Conservation (phyloP, 129 eudicot species). For the Glebionis coronaria region DNA sequence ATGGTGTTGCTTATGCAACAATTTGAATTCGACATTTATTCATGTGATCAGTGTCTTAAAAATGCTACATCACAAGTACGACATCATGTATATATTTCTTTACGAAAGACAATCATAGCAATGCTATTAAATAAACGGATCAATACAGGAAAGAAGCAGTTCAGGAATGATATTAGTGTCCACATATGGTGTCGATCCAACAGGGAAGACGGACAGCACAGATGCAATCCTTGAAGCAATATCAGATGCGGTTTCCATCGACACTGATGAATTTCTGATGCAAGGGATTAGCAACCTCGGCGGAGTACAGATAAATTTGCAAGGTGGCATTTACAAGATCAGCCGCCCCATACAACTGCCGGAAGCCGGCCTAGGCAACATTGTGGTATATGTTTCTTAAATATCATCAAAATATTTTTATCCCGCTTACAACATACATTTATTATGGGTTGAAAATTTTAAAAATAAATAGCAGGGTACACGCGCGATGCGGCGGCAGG, state of each 20-base stretch:
- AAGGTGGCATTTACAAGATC: conserved; percentile 75
- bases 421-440: neutral
- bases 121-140: neutral
- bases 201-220: conserved; percentile 71
- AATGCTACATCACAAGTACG: neutral
- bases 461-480: too few relatives aligned
- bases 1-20: too few relatives aligned
- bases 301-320: conserved; percentile 59
- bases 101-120: neutral
- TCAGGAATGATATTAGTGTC: conserved; percentile 58
- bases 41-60: too few relatives aligned
- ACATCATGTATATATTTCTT: neutral
- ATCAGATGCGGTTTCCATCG: conserved; percentile 51
- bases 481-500: too few relatives aligned
- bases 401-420: neutral
- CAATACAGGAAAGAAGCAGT: conserved; percentile 20
- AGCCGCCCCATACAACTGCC: conserved; percentile 68
- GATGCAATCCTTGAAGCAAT: conserved; percentile 60
- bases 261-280: conserved; percentile 43
- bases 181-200: conserved; percentile 85
- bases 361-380: conserved; percentile 55
- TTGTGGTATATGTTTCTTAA: conserved; percentile 37
- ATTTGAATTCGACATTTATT: too few relatives aligned
- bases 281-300: conserved; percentile 69
- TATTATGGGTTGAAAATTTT: neutral